These are phyloP conservation scores for Spinellus fusiger DNA, from an alignment of 192 early-diverging fungal genomes.

Conservation along the genomic window DNA sequence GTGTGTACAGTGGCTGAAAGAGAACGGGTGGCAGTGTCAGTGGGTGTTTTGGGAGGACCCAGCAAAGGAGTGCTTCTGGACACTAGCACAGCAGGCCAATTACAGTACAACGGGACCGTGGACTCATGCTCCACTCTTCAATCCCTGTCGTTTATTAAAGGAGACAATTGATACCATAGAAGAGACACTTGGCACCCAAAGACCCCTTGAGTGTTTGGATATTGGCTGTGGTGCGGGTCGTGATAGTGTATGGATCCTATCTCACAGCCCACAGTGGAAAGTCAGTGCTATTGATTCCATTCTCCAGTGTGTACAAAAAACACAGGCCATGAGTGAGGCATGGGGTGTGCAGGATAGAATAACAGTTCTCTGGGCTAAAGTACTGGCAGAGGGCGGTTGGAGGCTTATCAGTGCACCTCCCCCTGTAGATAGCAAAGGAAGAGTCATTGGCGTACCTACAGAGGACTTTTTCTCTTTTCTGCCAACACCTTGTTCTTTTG, in stretches of 20 bases:
- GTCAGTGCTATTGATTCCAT: slow-evolving; percentile 25
- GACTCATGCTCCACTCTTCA: slow-evolving; percentile 13
- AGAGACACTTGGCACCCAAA: neutral
- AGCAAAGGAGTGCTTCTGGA: slow-evolving; percentile 10
- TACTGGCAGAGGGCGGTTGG: slow-evolving; percentile 24
- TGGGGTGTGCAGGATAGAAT: neutral
- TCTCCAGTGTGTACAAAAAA: slow-evolving; percentile 13
- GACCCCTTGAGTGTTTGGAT: slow-evolving; percentile 29
- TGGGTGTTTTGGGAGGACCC: slow-evolving; percentile 26
- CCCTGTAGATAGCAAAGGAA: neutral
- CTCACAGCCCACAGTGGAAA: slow-evolving; percentile 21
- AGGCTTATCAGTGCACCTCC: neutral
- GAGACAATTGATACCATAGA: slow-evolving; percentile 23
- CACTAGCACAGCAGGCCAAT: neutral
- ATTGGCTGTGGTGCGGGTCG: slow-evolving; percentile 38
- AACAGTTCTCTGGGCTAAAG: slow-evolving; percentile 14
- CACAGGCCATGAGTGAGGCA: slow-evolving; percentile 4
- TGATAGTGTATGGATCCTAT: slow-evolving; percentile 30
- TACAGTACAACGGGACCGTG: neutral
- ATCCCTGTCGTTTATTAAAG: slow-evolving; percentile 27
- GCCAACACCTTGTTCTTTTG: slow-evolving; percentile 2
- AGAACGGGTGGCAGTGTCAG: slow-evolving; percentile 28
- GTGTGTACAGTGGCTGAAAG: slow-evolving; percentile 13
- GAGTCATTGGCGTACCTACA: neutral
- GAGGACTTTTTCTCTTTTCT: neutral